A percentile compares a stretch with the other conserved stretches of the same genome.
Conservation (phyloP, 2,329 filamentous ascomycete species). For the Colletotrichum sp. region DNA sequence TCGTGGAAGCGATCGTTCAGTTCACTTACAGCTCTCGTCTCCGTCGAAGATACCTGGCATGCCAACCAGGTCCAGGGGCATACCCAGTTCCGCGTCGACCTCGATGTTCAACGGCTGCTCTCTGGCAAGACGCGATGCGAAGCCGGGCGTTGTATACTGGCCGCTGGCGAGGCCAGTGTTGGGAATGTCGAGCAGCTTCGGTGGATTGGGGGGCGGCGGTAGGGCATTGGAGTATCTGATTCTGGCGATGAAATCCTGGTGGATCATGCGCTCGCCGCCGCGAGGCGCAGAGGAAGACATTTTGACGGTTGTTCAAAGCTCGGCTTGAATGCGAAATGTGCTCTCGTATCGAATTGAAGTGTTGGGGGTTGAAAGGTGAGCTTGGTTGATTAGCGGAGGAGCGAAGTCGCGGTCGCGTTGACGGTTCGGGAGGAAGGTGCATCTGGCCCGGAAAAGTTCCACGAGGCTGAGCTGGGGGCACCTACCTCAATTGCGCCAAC, state of each 20-base stretch:
- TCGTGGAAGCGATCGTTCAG: neutral
- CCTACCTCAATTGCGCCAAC: neutral
- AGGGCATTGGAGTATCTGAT: conserved; percentile 96
- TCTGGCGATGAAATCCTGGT: conserved; percentile 97
- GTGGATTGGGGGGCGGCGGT: conserved; percentile 90
- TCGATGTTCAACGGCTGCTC: conserved; percentile 97
- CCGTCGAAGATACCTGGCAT: conserved; percentile 95
- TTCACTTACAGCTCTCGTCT: conserved; percentile 84
- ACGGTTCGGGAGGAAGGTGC: conserved; percentile 1
- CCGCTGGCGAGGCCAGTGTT: conserved; percentile 87
- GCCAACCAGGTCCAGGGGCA: conserved; percentile 94
- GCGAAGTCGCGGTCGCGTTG: conserved; percentile 15
- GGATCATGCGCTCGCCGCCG: conserved; percentile 65
- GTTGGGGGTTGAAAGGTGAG: neutral
- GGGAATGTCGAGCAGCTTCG: conserved; percentile 96
- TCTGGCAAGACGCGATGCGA: conserved; percentile 85
- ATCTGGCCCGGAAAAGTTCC: conserved; percentile 19
- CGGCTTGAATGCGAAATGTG: neutral
- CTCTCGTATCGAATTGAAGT: neutral
- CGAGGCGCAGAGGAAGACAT: conserved; percentile 42
- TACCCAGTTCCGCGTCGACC: conserved; percentile 95
- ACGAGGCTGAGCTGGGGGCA: conserved; percentile 19
- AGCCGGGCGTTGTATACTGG: conserved; percentile 89
- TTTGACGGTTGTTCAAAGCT: neutral
- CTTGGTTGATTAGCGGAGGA: neutral